Conservation (phyloP, 2,329 filamentous ascomycete genomes). For the Aspergillus tamarii region DNA sequence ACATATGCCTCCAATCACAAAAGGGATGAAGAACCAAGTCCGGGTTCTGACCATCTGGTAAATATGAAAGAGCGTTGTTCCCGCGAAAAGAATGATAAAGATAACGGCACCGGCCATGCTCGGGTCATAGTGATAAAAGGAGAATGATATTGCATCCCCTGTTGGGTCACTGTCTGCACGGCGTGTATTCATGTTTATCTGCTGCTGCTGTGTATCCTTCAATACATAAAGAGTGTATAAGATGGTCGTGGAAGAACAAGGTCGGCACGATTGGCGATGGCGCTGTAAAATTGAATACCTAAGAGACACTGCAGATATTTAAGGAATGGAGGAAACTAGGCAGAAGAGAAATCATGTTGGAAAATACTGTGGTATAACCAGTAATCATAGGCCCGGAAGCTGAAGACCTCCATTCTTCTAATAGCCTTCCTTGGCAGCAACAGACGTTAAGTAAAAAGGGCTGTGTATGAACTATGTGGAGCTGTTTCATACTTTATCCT, state of each 20-base stretch:
- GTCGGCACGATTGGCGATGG: background rate
- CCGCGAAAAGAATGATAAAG: background rate
- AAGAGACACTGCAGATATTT: too few species aligned
- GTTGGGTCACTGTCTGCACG: background rate
- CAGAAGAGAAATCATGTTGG: background rate
- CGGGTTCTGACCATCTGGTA: slow-evolving; percentile 21
- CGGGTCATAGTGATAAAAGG: background rate
- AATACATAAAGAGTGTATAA: background rate
- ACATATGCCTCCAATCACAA: slow-evolving; percentile 43
- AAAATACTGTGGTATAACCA: background rate
- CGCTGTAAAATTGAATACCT: background rate
- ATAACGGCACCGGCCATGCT: background rate
- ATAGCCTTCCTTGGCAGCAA: background rate
- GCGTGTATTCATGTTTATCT: background rate
- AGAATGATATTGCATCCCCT: background rate
- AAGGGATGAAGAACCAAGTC: slow-evolving; percentile 36
- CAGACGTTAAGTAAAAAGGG: background rate
- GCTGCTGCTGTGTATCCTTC: background rate
- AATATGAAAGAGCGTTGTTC: slow-evolving; percentile 16
- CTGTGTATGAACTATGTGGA: background rate
- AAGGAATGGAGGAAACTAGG: background rate
- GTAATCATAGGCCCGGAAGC: background rate
- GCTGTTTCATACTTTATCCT: background rate
- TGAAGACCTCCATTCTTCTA: background rate
- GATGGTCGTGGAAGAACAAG: background rate